phyloP scores from a whole-genome alignment of 169 alveolate genomes.

The Babesia sp. region DNA sequence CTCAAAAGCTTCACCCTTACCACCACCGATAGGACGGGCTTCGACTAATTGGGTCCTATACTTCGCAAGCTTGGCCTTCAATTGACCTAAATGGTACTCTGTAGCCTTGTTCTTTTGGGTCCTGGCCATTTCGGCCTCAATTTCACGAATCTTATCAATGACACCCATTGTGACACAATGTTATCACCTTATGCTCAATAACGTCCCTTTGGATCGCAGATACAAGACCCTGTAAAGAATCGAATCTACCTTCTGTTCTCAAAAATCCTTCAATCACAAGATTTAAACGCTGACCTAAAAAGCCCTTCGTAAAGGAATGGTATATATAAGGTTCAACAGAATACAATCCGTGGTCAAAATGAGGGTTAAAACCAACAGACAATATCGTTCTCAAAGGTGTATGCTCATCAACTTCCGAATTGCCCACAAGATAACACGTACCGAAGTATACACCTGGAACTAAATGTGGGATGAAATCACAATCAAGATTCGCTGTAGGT shows the following conservation, averaged over 20 bases:
- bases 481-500: slow-evolving; percentile 58
- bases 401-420: slow-evolving; percentile 25
- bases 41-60: slow-evolving; percentile 67
- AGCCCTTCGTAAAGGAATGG: slow-evolving; percentile 25
- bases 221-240: slow-evolving; percentile 27
- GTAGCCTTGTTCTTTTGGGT: slow-evolving; percentile 98
- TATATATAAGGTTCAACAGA: slow-evolving; percentile 59
- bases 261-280: slow-evolving; percentile 38
- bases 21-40: slow-evolving; percentile 52
- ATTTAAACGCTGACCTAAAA: slow-evolving; percentile 33
- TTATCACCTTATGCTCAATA: slow-evolving; percentile 13
- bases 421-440: slow-evolving; percentile 19
- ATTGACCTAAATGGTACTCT: slow-evolving; percentile 91
- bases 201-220: slow-evolving; percentile 49
- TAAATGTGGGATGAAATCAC: slow-evolving; percentile 35
- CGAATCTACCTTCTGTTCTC: slow-evolving; percentile 43
- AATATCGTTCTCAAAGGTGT: slow-evolving; percentile 11
- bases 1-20: slow-evolving; percentile 92
- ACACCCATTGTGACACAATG: slow-evolving; percentile 20
- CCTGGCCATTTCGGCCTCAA: slow-evolving; percentile 96
- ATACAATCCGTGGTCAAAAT: slow-evolving; percentile 40
- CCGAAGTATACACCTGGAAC: slow-evolving; percentile 63
- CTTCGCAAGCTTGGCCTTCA: slow-evolving; percentile 95
- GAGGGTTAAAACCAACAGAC: slow-evolving; percentile 62
- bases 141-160: slow-evolving; percentile 80